Evolutionary conservation across 2,329 filamentous ascomycete species (phyloP), one percentile per base, ranked within the genome.

Genomic region (Hymenoscyphus infarciens): DNA sequence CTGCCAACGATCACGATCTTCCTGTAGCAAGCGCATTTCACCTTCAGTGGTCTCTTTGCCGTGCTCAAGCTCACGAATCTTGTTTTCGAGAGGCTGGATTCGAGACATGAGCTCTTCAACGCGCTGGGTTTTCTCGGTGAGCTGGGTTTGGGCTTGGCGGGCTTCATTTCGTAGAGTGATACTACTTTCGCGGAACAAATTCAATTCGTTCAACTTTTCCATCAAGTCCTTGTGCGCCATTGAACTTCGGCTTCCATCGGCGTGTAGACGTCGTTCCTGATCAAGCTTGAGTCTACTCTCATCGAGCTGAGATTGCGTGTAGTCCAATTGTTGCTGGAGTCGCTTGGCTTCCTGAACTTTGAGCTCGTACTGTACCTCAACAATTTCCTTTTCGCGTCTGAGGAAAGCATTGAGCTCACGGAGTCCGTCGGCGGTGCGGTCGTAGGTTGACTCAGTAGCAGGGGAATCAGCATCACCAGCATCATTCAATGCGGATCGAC

Each of bases 351-450:
- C 95, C 70, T 96, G 91, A 0, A 87, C 83, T 71, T 94, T 93
- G 54, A 98, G 82, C 69, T 97, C 93, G 71, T 92, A 90, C 72
- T 98, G 94, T n/a, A 97, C 91, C 70, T 99, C 94, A 8, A 97
- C 84, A 68, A 99, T 98, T 74, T 98, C 95, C 80, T 98, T 99
- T 77, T 99, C 96, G 52, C 92, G 89, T 55, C 94, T 89, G 65
- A 99, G 80, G 75, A 95, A 99, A 65, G 86, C 89, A 77, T 96
- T 96, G 62, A 99, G 85, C 72, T 98, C 94, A 65, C 95, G 90
- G 10, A 97, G 84, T 60, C 90, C 91, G 68, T 92, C 90, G 10
- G 87, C 79, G 49, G 85, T 86, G 39, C 85, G 80, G 58, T 86
- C 82, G 4, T 84, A 78, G 6, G 81, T 77, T 16, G 82, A 76